Conservation (phyloP, 139 green algal species). For the Axilococcus clingmanii region DNA sequence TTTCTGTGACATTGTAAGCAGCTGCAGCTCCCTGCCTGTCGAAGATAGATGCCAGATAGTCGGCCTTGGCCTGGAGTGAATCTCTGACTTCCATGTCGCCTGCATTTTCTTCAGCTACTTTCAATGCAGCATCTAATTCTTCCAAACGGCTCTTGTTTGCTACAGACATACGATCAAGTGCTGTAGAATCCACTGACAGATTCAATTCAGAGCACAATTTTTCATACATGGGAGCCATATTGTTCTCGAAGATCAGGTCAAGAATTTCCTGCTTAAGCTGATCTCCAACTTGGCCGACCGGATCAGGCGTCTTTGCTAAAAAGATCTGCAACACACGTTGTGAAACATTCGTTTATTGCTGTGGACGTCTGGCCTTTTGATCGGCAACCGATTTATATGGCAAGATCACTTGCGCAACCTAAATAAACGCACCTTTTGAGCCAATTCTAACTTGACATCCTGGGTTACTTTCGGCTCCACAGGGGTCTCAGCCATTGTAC, state of each 20-base stretch:
- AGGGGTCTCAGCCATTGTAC: not conserved
- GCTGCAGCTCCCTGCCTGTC: conserved; percentile 57
- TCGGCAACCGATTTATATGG: not conserved
- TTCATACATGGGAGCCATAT: conserved; percentile 63
- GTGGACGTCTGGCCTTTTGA: too few species aligned
- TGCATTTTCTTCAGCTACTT: conserved; percentile 84
- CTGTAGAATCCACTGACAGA: conserved; percentile 37
- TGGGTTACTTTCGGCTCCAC: conserved; percentile 6
- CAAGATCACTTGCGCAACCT: not conserved
- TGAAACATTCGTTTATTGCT: too few species aligned
- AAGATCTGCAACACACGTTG: too few species aligned
- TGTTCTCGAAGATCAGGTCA: conserved; percentile 36
- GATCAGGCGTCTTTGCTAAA: too few species aligned
- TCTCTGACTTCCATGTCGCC: conserved; percentile 93
- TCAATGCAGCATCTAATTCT: conserved; percentile 63
- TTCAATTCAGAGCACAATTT: conserved; percentile 55
- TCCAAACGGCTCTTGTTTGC: conserved; percentile 42
- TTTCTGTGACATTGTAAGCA: conserved; percentile 63
- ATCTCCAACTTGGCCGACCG: not conserved
- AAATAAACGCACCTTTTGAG: conserved; percentile 35
- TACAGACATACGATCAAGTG: conserved; percentile 44
- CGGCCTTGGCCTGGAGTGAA: conserved; percentile 75
- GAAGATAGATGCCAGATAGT: conserved; percentile 71
- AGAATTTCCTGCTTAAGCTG: conserved; percentile 36
- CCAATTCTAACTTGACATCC: conserved; percentile 44